Percentiles rank a stretch among this genome's conserved stretches.
Conservation (phyloP, 2,329 filamentous ascomycete genomes). For the Graphilbum ipis-grandicollis region DNA sequence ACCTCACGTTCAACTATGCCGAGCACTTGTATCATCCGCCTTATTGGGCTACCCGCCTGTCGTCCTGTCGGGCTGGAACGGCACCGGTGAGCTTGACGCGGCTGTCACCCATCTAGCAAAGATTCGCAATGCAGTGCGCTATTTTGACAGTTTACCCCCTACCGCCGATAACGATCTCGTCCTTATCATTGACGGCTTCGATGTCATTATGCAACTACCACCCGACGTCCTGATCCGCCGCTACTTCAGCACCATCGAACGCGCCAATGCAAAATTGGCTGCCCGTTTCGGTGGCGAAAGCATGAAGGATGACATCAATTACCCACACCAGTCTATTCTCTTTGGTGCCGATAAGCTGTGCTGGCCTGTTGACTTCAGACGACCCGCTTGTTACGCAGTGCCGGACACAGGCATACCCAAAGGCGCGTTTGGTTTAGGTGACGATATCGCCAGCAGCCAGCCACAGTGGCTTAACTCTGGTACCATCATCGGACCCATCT, state of each 20-base stretch:
- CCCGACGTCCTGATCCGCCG: conserved; percentile 2
- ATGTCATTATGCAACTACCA: conserved; percentile 3
- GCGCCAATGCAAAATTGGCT: conserved; percentile 1
- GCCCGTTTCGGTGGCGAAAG: not conserved
- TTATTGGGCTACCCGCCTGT: conserved; percentile 1
- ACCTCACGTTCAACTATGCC: conserved; percentile 1
- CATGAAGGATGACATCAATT: not conserved
- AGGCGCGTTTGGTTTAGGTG: not conserved
- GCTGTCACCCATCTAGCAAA: conserved; percentile 3
- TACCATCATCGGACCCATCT: conserved; percentile 1
- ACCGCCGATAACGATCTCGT: conserved; percentile 2
- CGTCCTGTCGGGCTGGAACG: conserved; percentile 2
- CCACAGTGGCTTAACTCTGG: conserved; percentile 4
- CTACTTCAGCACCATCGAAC: conserved; percentile 1
- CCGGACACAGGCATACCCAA: not conserved
- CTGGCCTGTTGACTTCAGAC: conserved; percentile 2
- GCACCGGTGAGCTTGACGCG: conserved; percentile 2
- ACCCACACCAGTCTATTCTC: not conserved
- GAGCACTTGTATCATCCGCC: not conserved
- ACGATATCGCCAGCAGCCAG: not conserved
- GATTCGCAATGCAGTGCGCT: conserved; percentile 2
- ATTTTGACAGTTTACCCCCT: not conserved
- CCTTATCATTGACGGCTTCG: conserved; percentile 4
- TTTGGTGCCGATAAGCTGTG: conserved; percentile 3
- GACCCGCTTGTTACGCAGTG: conserved; percentile 2